Evolutionary conservation across 2,329 filamentous ascomycete species (phyloP), one percentile per base, ranked within the genome.

Genomic region (Alternaria sp.): DNA sequence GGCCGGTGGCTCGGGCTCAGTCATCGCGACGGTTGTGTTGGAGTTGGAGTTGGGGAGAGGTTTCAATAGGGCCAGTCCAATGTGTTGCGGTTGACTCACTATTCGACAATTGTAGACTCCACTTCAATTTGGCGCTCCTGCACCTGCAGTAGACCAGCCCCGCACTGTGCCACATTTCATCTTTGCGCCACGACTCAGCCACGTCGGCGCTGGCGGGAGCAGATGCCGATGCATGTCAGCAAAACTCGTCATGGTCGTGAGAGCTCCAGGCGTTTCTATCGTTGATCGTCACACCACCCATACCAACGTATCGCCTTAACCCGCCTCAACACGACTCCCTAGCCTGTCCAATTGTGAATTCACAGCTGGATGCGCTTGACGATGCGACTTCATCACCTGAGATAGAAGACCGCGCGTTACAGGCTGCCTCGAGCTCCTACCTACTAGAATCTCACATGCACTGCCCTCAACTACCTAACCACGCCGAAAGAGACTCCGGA

Each of bases 1-100:
- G 24, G 77, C 72, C 26, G 76, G 77, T 17, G 77, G 76, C 57
- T 79, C 76, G 37, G 73, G 71, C 34, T 78, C 76, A n/a, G 75
- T 72, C 77, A 79, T 79, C 63, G 60, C 56, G 42, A 24, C 7
- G 26, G 39, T 33, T 34, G 29, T 48, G 17, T 14, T 34, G 29
- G 4, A 24, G 7, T 36, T 5, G 24, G 23, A 7, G 23, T 23
- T 28, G 13, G 26, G 17, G 29, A 21, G 26, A 14, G 28, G 33
- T 21, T 14, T 13, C 7, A 24, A 31, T 3, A 17, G 36, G 17
- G 17, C 3, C 7, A n/a, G 17, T 3, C 2, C 10, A 24, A 24
- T n/a, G 44, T 34, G 44, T 9, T 24, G 44, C 31, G 13, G 10
- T 36, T 58, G 50, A 56, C 28, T 60, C 53, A 59, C 44, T 49